These are phyloP conservation scores for Paramicrosporidium saccamoebae DNA, from an alignment of 371 early-diverging fungal genomes.

Conservation along the genomic window DNA sequence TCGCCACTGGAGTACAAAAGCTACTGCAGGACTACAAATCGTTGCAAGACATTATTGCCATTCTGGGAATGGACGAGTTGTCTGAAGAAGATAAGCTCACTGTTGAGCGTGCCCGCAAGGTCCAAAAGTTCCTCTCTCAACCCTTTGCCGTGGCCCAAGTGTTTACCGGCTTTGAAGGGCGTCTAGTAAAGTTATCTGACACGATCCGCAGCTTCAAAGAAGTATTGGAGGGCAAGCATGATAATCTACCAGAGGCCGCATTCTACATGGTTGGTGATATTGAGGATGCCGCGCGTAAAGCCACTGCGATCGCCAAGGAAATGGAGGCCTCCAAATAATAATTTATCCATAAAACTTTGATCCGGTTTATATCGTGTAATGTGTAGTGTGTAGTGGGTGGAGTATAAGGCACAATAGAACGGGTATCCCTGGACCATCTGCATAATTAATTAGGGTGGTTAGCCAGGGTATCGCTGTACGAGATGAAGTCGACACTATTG, in stretches of 20 bases:
- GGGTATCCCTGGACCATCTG: too few species aligned
- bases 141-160: constrained; percentile 86
- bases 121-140: constrained; percentile 90
- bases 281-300: constrained; percentile 71
- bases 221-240: constrained; percentile 84
- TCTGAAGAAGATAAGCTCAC: constrained; percentile 90
- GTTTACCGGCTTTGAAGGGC: constrained; percentile 90
- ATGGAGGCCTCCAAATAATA: too few species aligned
- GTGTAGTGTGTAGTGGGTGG: too few species aligned
- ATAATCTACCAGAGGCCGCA: constrained; percentile 69
- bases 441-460: too few species aligned
- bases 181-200: constrained; percentile 65
- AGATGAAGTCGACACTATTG: too few species aligned
- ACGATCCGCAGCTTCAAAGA: constrained; percentile 86
- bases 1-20: constrained; percentile 77
- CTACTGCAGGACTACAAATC: constrained; percentile 88
- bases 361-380: too few species aligned
- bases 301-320: constrained; percentile 49
- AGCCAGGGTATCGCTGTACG: too few species aligned
- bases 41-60: constrained; percentile 90
- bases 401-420: too few species aligned
- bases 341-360: too few species aligned
- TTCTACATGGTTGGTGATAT: constrained; percentile 95
- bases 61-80: constrained; percentile 88
- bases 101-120: constrained; percentile 79